Evolutionary conservation across 2,329 filamentous ascomycete genomes (phyloP).

Genomic region (Allantophomopsis cytisporea): DNA sequence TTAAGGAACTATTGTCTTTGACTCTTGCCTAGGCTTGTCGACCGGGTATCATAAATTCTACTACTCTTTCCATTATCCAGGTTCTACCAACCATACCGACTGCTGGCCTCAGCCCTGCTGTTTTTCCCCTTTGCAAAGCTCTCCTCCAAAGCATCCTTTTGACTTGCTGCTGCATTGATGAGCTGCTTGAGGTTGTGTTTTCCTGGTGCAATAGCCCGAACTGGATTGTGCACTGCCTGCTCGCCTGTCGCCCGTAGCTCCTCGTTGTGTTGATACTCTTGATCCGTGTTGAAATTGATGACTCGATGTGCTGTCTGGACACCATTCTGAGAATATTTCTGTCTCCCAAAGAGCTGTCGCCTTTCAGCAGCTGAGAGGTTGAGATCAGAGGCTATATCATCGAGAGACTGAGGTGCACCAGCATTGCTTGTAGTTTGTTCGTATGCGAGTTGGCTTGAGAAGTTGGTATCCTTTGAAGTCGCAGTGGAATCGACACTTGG

Average conservation of each 20-base stretch:
- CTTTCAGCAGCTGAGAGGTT: constrained; percentile 65
- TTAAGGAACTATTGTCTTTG: no score
- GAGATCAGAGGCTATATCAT: constrained; percentile 60
- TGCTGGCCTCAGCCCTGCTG: constrained; percentile 71
- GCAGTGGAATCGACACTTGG: constrained; percentile 5
- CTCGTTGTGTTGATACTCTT: constrained; percentile 80
- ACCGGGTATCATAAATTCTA: constrained; percentile 3
- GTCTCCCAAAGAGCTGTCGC: constrained; percentile 75
- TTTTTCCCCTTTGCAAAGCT: constrained; percentile 72
- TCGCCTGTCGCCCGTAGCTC: constrained; percentile 56
- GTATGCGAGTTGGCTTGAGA: constrained; percentile 3
- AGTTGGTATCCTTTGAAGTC: constrained; percentile 1
- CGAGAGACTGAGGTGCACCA: constrained; percentile 38
- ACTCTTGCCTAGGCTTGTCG: neutral
- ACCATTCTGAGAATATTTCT: constrained; percentile 24
- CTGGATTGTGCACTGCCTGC: constrained; percentile 62
- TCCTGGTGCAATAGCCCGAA: constrained; percentile 69
- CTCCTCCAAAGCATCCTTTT: constrained; percentile 81
- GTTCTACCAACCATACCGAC: constrained; percentile 68
- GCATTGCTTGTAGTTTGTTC: constrained; percentile 8
- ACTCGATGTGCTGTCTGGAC: constrained; percentile 43
- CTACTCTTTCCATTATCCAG: neutral
- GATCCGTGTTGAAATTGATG: constrained; percentile 78
- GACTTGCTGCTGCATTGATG: constrained; percentile 67
- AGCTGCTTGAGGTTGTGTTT: constrained; percentile 86